Conservation (phyloP, 345 rosid genomes). For the Camelina sativa region DNA sequence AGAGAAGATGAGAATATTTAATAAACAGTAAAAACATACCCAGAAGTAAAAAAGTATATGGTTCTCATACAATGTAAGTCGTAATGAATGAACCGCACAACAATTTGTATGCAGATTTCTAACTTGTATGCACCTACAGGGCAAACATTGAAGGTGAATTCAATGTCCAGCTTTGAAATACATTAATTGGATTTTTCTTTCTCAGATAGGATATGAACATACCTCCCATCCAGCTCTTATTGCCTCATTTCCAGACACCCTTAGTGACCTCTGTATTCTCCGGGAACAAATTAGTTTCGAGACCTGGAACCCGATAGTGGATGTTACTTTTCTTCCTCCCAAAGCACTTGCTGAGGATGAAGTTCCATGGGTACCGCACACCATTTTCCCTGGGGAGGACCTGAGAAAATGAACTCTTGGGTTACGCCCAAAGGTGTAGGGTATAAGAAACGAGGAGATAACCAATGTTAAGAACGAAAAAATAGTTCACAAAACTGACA, state of each 20-base stretch:
- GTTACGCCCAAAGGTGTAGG: constrained; percentile 14
- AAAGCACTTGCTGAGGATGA: constrained; percentile 68
- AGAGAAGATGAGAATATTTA: constrained; percentile 13
- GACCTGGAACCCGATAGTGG: constrained; percentile 41
- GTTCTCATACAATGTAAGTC: constrained; percentile 86
- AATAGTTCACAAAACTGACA: constrained; percentile 6
- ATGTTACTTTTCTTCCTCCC: constrained; percentile 52
- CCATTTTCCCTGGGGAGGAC: constrained; percentile 79
- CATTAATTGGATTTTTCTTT: not conserved
- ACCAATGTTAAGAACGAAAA: constrained; percentile 11
- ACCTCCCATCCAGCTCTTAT: constrained; percentile 90
- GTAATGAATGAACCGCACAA: constrained; percentile 85
- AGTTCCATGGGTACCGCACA: constrained; percentile 73
- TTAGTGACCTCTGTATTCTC: constrained; percentile 40
- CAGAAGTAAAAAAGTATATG: constrained; percentile 86
- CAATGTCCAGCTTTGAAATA: constrained; percentile 9
- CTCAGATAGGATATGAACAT: constrained; percentile 21
- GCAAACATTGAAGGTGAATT: constrained; percentile 30
- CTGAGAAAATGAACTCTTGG: constrained; percentile 49
- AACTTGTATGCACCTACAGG: constrained; percentile 86
- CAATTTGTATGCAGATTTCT: constrained; percentile 80
- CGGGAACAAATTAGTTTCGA: constrained; percentile 38
- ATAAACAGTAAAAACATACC: constrained; percentile 56
- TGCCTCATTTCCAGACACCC: constrained; percentile 95
- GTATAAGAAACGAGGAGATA: not conserved